phyloP scores from a whole-genome alignment of 1,139 yeast genomes.

The Suhomyces coccinellae region DNA sequence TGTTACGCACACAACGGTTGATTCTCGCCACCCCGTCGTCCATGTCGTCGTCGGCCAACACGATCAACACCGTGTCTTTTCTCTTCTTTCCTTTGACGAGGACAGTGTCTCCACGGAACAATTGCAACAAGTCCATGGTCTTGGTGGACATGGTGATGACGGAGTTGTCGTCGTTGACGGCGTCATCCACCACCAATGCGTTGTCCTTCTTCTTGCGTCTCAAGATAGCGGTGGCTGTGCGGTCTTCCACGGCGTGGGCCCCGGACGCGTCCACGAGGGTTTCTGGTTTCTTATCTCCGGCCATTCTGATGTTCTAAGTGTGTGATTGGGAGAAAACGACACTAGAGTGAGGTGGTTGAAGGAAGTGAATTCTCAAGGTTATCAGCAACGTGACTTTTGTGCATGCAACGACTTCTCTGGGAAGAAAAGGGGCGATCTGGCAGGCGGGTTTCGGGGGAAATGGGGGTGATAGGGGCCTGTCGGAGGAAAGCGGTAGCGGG shows the following conservation, averaged over 20 bases:
- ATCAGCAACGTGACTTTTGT: conserved; percentile 11
- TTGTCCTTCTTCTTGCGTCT: conserved; percentile 98
- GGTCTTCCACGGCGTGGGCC: conserved; percentile 60
- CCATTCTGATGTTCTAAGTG: conserved; percentile 19
- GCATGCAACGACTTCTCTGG: conserved; percentile 10
- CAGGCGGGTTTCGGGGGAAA: not conserved
- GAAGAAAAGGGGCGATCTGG: not conserved
- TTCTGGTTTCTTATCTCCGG: conserved; percentile 36
- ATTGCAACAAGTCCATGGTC: conserved; percentile 92
- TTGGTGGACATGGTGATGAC: conserved; percentile 92
- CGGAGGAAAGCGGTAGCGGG: not conserved
- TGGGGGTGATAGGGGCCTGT: not conserved
- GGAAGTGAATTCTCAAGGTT: conserved; percentile 9
- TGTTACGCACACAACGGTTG: conserved; percentile 94
- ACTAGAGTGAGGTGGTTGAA: not conserved
- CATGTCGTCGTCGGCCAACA: conserved; percentile 93
- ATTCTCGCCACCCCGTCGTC: conserved; percentile 94
- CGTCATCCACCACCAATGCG: conserved; percentile 91
- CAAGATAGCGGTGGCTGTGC: conserved; percentile 94
- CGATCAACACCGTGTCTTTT: conserved; percentile 96
- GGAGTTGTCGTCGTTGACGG: conserved; percentile 94
- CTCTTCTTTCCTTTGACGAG: conserved; percentile 97
- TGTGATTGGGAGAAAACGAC: not conserved
- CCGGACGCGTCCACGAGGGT: conserved; percentile 49
- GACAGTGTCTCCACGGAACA: conserved; percentile 98